A percentile compares a stretch with the other conserved stretches of the same genome.
Evolutionary conservation across 2,329 filamentous ascomycete species (phyloP).

Genomic region (Tolypocladium inflatum): DNA sequence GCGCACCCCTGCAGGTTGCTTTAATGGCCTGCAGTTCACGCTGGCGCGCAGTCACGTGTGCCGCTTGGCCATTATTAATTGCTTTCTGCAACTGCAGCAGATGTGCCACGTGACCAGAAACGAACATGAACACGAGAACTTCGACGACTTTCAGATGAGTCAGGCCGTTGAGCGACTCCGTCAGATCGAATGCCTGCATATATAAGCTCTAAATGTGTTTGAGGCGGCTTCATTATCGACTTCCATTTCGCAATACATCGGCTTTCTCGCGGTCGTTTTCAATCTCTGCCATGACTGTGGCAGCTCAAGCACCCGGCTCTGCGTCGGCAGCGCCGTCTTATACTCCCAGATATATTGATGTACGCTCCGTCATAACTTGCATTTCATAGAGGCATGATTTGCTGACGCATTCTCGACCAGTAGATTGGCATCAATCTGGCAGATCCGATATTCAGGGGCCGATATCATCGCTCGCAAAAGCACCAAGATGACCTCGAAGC

Average conservation of each 20-base stretch:
- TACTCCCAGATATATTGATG: constrained; percentile 51
- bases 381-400: constrained; percentile 1
- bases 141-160: not conserved
- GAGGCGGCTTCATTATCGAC: not conserved
- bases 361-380: constrained; percentile 22
- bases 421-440: constrained; percentile 92
- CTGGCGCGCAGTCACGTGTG: constrained; percentile 13
- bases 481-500: constrained; percentile 66
- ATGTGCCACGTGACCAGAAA: not conserved
- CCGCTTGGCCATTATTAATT: constrained; percentile 6
- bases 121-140: not conserved
- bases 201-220: not conserved
- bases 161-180: not conserved
- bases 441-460: constrained; percentile 79
- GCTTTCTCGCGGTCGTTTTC: not conserved
- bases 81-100: not conserved
- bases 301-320: constrained; percentile 9
- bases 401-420: constrained; percentile 5
- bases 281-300: constrained; percentile 13
- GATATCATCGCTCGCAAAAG: constrained; percentile 68
- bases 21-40: not conserved
- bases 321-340: constrained; percentile 13
- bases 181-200: not conserved
- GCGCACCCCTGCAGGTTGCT: constrained; percentile 1
- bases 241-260: not conserved